These are phyloP conservation scores for Dothidotthia symphoricarpi DNA, from an alignment of 2,329 filamentous ascomycete genomes.

Conservation along the genomic window DNA sequence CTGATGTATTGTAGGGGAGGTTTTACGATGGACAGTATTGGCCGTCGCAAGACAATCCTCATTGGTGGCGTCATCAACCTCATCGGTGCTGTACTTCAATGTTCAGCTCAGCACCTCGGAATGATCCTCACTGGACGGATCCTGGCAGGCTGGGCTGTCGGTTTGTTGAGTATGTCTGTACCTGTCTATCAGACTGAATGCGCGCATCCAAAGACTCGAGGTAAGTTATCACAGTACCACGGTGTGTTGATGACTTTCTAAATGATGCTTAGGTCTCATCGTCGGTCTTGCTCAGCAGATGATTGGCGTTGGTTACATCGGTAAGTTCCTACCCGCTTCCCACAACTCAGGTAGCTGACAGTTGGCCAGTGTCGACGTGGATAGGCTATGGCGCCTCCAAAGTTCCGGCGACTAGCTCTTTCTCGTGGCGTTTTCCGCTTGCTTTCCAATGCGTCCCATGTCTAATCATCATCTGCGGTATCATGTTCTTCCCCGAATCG, in stretches of 20 bases:
- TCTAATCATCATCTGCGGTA: constrained; percentile 44
- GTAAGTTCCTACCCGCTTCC: too few species aligned
- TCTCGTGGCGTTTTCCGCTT: constrained; percentile 47
- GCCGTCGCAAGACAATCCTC: constrained; percentile 59
- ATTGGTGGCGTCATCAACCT: constrained; percentile 59
- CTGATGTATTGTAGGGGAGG: constrained; percentile 42
- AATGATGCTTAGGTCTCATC: constrained; percentile 42
- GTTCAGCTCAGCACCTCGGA: constrained; percentile 54
- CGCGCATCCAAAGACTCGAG: constrained; percentile 58
- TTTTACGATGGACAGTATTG: constrained; percentile 61
- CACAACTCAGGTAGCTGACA: too few species aligned
- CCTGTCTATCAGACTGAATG: constrained; percentile 65
- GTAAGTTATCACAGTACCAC: constrained; percentile 21
- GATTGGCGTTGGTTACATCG: constrained; percentile 57
- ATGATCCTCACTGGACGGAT: constrained; percentile 61
- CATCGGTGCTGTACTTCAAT: constrained; percentile 60
- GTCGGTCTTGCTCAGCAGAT: constrained; percentile 59
- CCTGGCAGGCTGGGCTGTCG: constrained; percentile 59
- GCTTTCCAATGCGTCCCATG: constrained; percentile 50
- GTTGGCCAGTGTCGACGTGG: constrained; percentile 48
- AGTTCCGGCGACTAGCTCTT: constrained; percentile 38
- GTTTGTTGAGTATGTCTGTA: constrained; percentile 58
- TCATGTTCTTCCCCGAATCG: constrained; percentile 45
- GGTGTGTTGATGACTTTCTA: not conserved
- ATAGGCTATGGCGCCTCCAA: constrained; percentile 48